A percentile compares a stretch with the other conserved stretches of the same genome.
Conservation (phyloP, 2,329 filamentous ascomycete species). For the Botrytis hyacinthi region DNA sequence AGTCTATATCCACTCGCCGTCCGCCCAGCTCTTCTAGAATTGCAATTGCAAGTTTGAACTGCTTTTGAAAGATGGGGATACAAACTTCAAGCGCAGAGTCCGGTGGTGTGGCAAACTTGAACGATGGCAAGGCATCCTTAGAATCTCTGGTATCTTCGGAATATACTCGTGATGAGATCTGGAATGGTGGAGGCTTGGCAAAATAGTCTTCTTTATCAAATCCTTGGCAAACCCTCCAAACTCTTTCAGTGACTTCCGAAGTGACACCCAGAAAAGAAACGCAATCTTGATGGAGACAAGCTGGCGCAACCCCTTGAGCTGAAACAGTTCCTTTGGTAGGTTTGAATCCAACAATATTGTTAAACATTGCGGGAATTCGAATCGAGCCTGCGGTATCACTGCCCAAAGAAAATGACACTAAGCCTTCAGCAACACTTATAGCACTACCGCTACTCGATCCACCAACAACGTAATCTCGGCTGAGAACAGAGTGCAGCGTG, state of each 20-base stretch:
- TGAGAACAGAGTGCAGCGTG: conserved; percentile 48
- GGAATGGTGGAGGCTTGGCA: conserved; percentile 40
- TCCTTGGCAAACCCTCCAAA: conserved; percentile 49
- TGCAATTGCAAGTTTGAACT: conserved; percentile 46
- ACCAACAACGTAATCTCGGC: conserved; percentile 50
- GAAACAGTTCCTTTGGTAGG: conserved; percentile 51
- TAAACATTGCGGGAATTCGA: conserved; percentile 50
- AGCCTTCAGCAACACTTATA: conserved; percentile 49
- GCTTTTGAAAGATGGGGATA: conserved; percentile 41
- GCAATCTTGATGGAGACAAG: conserved; percentile 54
- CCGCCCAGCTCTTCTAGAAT: conserved; percentile 42
- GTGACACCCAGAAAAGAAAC: conserved; percentile 49
- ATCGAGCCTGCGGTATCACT: conserved; percentile 55
- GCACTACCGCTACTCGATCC: conserved; percentile 54
- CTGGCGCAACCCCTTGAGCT: conserved; percentile 48
- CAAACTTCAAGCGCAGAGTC: conserved; percentile 44
- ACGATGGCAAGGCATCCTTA: conserved; percentile 38
- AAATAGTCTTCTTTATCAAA: conserved; percentile 51
- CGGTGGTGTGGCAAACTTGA: conserved; percentile 51
- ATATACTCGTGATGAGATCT: neutral
- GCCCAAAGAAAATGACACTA: conserved; percentile 53
- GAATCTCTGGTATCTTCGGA: conserved; percentile 26
- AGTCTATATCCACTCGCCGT: conserved; percentile 39
- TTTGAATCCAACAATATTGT: conserved; percentile 48
- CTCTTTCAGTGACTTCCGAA: conserved; percentile 46